Percentiles rank a stretch among this genome's conserved stretches.
phyloP scores from a whole-genome alignment of 805 yeast species.

The Metschnikowia kunwiensis region DNA sequence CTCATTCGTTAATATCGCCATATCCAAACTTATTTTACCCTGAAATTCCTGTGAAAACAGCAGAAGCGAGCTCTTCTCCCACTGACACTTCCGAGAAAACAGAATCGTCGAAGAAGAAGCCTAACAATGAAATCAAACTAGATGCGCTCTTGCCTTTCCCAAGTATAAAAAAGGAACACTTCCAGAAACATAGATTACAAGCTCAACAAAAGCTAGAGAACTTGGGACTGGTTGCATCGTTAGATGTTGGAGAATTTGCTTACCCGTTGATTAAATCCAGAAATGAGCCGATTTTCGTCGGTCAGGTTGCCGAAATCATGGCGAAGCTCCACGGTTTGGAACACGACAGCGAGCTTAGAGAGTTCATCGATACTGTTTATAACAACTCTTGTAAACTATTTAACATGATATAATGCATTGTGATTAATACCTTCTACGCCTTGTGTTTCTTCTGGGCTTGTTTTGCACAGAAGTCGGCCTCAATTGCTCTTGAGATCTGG shows the following conservation, averaged over 20 bases:
- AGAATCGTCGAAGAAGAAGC: neutral
- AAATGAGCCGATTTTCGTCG: slow-evolving; percentile 89
- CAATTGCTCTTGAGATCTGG: slow-evolving; percentile 1
- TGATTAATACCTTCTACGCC: neutral
- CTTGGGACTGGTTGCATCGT: slow-evolving; percentile 7
- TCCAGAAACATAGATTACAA: slow-evolving; percentile 29
- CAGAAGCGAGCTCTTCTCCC: neutral
- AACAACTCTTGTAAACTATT: slow-evolving; percentile 35
- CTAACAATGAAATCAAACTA: slow-evolving; percentile 29
- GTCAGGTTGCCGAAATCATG: slow-evolving; percentile 64
- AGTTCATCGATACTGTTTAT: slow-evolving; percentile 35
- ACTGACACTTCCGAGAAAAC: neutral
- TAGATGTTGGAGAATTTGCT: slow-evolving; percentile 25
- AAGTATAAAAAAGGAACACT: slow-evolving; percentile 63
- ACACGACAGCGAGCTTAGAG: slow-evolving; percentile 27
- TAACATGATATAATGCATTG: slow-evolving; percentile 9
- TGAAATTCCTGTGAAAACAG: slow-evolving; percentile 8
- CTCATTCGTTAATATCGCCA: slow-evolving; percentile 53
- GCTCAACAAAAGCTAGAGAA: slow-evolving; percentile 20
- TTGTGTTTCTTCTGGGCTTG: neutral
- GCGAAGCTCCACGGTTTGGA: slow-evolving; percentile 30
- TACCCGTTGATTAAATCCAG: slow-evolving; percentile 69
- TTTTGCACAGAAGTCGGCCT: neutral
- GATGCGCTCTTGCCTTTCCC: slow-evolving; percentile 61
- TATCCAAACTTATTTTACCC: slow-evolving; percentile 62